Evolutionary conservation across 106 monocot species (phyloP).

Genomic region (Cymbidium sinense): DNA sequence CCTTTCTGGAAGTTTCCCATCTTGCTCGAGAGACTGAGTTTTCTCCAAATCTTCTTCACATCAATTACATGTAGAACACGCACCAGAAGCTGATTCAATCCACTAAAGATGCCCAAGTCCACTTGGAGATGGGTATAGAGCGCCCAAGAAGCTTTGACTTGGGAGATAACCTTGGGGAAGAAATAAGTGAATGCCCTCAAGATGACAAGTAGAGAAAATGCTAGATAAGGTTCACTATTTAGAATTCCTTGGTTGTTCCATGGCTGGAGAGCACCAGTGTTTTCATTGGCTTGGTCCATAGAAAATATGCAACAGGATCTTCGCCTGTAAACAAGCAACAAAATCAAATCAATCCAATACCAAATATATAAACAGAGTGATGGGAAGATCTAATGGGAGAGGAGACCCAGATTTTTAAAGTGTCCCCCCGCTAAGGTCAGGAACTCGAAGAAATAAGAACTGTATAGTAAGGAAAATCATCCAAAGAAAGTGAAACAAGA

Average conservation of each 20-base stretch:
- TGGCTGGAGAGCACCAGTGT: not conserved
- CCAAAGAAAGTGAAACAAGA: too few species aligned
- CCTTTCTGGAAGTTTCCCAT: conserved; percentile 57
- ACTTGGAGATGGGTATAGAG: conserved; percentile 19
- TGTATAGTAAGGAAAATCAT: too few species aligned
- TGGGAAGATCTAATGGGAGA: not conserved
- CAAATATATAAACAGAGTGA: not conserved
- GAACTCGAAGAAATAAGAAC: too few species aligned
- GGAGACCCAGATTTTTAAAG: too few species aligned
- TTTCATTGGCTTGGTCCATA: conserved; percentile 14
- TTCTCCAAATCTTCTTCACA: conserved; percentile 55
- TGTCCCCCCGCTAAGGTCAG: too few species aligned
- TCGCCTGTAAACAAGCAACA: conserved; percentile 29
- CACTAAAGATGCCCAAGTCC: conserved; percentile 46
- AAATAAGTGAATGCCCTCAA: conserved; percentile 29
- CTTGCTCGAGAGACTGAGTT: conserved; percentile 57
- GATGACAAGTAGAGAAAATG: conserved; percentile 38
- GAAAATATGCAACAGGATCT: conserved; percentile 42
- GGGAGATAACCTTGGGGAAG: conserved; percentile 29
- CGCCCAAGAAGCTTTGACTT: conserved; percentile 32
- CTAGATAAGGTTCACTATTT: conserved; percentile 44
- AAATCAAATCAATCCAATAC: not conserved
- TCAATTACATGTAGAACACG: conserved; percentile 42
- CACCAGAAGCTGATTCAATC: conserved; percentile 43
- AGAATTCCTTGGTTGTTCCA: conserved; percentile 35